These are phyloP conservation scores for Delonix regia DNA, from an alignment of 306 rosid genomes.

Conservation along the genomic window DNA sequence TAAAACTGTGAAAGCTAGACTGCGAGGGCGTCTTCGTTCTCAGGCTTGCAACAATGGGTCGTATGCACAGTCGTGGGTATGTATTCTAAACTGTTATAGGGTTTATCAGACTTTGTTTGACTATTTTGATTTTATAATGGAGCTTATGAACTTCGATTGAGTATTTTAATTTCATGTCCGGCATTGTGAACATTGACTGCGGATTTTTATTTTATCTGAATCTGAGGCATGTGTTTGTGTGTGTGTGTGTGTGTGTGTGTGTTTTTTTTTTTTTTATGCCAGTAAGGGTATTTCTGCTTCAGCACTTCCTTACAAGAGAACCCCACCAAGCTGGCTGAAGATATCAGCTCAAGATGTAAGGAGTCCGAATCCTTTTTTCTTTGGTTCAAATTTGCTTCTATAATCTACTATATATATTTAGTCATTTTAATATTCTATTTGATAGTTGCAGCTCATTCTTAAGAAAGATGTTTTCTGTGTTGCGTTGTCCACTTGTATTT, in stretches of 20 bases:
- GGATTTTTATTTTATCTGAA: not conserved
- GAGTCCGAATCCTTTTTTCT: not conserved
- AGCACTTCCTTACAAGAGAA: slow-evolving; percentile 20
- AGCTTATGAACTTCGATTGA: not conserved
- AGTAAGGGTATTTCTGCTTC: slow-evolving; percentile 25
- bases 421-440: not conserved
- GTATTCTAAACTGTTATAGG: not conserved
- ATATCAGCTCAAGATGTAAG: slow-evolving; percentile 13
- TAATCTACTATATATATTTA: no score
- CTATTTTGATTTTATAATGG: not conserved
- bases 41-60: slow-evolving; percentile 3
- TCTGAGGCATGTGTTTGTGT: not conserved
- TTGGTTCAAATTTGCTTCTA: not conserved
- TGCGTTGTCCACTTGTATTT: not conserved
- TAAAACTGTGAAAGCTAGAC: not conserved
- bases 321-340: slow-evolving; percentile 17
- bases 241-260: no score
- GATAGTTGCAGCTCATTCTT: not conserved
- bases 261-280: not conserved
- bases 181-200: not conserved
- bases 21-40: not conserved
- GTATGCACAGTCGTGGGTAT: slow-evolving; percentile 24
- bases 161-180: not conserved
- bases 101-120: not conserved
- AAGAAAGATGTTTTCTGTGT: not conserved